These are phyloP conservation scores for Solanum pinnatisectum DNA, from an alignment of 257 asterid genomes.

Conservation along the genomic window DNA sequence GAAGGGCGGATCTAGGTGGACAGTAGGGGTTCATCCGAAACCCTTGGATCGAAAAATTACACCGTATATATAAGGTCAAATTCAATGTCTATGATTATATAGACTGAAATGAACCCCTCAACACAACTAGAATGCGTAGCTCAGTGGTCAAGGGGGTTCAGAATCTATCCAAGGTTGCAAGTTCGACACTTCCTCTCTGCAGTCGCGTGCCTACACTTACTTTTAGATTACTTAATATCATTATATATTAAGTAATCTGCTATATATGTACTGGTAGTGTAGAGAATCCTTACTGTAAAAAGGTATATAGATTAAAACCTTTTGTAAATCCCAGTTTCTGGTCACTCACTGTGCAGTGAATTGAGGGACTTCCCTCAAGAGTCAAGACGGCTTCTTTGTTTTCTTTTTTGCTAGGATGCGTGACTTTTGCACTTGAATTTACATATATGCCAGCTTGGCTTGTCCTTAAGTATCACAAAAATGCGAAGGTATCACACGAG, in stretches of 20 bases:
- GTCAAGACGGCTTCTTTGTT: neutral
- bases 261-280: neutral
- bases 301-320: neutral
- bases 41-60: too few species aligned
- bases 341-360: neutral
- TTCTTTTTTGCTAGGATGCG: neutral
- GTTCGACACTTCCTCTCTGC: neutral
- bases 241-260: too few species aligned
- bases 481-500: neutral
- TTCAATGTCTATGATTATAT: neutral
- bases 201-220: neutral
- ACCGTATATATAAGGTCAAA: too few species aligned
- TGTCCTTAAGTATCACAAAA: neutral
- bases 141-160: too few species aligned
- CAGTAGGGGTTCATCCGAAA: too few species aligned
- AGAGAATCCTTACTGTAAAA: neutral
- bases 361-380: neutral
- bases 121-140: neutral
- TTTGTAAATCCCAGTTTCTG: neutral
- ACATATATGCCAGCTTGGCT: neutral
- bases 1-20: too few species aligned
- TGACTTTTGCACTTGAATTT: neutral
- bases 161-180: neutral
- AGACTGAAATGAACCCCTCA: neutral
- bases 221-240: neutral